A percentile compares a stretch with the other conserved stretches of the same genome.
Evolutionary conservation across 441 rosid genomes (phyloP).

Genomic region (Brassica balearica): DNA sequence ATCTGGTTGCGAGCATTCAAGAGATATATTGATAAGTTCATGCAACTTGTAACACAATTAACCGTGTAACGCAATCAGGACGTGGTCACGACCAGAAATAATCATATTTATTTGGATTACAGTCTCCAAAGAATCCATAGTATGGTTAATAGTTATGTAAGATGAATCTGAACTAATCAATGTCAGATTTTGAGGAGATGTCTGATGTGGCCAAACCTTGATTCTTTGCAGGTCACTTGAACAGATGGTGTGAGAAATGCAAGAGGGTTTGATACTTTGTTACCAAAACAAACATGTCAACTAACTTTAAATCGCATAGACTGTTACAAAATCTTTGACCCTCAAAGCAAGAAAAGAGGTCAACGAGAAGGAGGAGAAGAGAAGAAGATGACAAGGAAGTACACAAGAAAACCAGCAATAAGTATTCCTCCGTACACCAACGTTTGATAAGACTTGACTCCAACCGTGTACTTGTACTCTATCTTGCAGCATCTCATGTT

Average conservation of each 20-base stretch:
- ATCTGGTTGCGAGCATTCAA: background rate
- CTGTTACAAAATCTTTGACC: slow-evolving; percentile 7
- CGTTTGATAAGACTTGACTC: slow-evolving; percentile 78
- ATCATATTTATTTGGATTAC: background rate
- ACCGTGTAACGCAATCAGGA: background rate
- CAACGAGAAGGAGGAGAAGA: slow-evolving; percentile 85
- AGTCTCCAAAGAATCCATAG: background rate
- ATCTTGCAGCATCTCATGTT: slow-evolving; percentile 88
- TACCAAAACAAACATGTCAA: background rate
- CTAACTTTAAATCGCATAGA: background rate
- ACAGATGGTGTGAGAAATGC: background rate
- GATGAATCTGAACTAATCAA: background rate
- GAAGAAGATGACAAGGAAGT: slow-evolving; percentile 89
- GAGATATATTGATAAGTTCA: background rate
- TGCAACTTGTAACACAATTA: slow-evolving; percentile 1
- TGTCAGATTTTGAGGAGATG: background rate
- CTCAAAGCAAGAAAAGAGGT: slow-evolving; percentile 24
- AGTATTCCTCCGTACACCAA: slow-evolving; percentile 88
- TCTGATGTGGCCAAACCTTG: slow-evolving; percentile 2
- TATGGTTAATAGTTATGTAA: background rate
- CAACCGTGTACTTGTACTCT: slow-evolving; percentile 74
- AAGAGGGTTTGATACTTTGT: background rate
- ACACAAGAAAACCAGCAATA: slow-evolving; percentile 84
- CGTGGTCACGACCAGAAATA: background rate
- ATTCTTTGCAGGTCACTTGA: background rate